phyloP scores from a whole-genome alignment of 176 grass and related monocot genomes.

The Bothriochloa decipiens region DNA sequence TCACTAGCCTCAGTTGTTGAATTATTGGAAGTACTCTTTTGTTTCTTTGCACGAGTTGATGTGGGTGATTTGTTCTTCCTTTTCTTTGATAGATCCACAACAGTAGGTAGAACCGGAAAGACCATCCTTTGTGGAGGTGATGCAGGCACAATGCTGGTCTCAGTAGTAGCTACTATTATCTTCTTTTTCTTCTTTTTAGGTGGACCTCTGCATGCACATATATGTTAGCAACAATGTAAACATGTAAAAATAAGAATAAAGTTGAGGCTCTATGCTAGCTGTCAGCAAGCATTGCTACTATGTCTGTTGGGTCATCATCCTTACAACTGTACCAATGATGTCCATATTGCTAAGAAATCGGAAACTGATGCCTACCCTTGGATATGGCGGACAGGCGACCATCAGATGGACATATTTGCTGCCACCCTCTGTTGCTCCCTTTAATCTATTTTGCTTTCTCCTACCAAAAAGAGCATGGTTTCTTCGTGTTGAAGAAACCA shows the following conservation, averaged over 20 bases:
- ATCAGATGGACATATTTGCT: too few species aligned
- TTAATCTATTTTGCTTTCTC: background rate
- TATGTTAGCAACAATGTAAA: background rate
- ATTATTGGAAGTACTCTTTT: too few species aligned
- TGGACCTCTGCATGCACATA: background rate
- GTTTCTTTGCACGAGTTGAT: too few species aligned
- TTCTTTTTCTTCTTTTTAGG: constrained; percentile 9
- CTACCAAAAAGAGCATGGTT: background rate
- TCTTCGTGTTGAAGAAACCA: too few species aligned
- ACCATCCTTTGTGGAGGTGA: background rate
- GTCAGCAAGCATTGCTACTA: too few species aligned
- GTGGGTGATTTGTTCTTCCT: too few species aligned
- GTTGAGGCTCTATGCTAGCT: too few species aligned
- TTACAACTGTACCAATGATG: background rate
- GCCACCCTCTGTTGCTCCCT: background rate
- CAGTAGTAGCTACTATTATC: background rate
- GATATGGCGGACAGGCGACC: too few species aligned
- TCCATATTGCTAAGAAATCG: background rate
- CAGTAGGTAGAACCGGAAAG: background rate
- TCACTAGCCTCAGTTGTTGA: too few species aligned
- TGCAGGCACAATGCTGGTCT: background rate
- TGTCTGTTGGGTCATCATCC: too few species aligned
- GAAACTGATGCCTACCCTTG: background rate
- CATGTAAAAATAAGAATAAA: too few species aligned
- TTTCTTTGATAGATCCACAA: too few species aligned